A percentile compares a stretch with the other conserved stretches of the same genome.
Evolutionary conservation across 805 yeast species (phyloP).

Genomic region (Danielozyma ontarioensis): DNA sequence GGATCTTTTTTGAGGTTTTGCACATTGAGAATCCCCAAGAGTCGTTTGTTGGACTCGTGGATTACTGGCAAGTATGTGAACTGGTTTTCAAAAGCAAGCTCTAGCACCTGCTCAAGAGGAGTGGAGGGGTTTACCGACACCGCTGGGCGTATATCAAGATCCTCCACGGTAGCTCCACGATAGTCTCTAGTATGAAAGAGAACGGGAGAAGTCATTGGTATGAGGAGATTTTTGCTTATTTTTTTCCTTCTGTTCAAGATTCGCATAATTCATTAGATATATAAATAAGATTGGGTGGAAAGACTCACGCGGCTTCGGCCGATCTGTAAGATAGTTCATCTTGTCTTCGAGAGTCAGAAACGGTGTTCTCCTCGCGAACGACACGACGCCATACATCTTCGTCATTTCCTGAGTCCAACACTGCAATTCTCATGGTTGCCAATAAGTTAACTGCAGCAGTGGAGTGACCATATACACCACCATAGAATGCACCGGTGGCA

Average conservation of each 20-base stretch:
- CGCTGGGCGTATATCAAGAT: slow-evolving; percentile 55
- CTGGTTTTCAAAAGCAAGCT: slow-evolving; percentile 50
- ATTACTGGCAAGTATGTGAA: slow-evolving; percentile 53
- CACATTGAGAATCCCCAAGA: slow-evolving; percentile 46
- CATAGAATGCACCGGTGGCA: slow-evolving; percentile 90
- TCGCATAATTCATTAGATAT: neutral
- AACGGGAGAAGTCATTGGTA: neutral
- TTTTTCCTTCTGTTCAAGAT: too few relatives aligned
- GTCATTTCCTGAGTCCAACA: slow-evolving; percentile 73
- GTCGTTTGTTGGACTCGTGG: slow-evolving; percentile 37
- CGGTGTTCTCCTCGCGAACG: slow-evolving; percentile 45
- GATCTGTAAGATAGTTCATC: slow-evolving; percentile 18
- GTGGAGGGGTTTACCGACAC: slow-evolving; percentile 47
- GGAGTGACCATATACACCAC: slow-evolving; percentile 90
- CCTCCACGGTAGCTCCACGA: slow-evolving; percentile 54
- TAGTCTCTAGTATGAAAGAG: slow-evolving; percentile 33
- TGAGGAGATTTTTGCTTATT: neutral
- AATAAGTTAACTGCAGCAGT: slow-evolving; percentile 88
- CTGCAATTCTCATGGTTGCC: slow-evolving; percentile 93
- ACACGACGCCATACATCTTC: slow-evolving; percentile 80
- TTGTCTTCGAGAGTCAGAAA: slow-evolving; percentile 1
- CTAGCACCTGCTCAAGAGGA: slow-evolving; percentile 44
- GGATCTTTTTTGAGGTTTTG: slow-evolving; percentile 34
- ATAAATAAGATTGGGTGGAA: neutral
- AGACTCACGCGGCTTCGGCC: slow-evolving; percentile 33